phyloP scores from a whole-genome alignment of 345 rosid species.

The Psidium friedrichsthalianum region DNA sequence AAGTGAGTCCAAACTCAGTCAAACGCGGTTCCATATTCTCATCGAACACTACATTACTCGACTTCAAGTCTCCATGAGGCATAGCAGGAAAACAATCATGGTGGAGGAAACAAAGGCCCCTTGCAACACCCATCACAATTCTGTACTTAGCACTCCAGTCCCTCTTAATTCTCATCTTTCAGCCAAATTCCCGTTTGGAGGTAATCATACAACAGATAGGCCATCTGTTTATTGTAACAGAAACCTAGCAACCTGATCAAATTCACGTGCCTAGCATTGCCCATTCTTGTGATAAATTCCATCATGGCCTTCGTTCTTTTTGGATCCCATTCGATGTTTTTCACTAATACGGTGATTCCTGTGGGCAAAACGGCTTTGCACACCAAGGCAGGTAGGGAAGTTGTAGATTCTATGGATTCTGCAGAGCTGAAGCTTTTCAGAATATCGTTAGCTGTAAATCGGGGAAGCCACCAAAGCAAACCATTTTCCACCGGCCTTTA shows the following conservation, averaged over 20 bases:
- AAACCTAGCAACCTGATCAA: conserved; percentile 73
- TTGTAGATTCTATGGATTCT: conserved; percentile 27
- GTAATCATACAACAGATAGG: conserved; percentile 61
- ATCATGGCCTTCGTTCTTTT: conserved; percentile 22
- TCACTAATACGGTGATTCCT: conserved; percentile 72
- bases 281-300: conserved; percentile 42
- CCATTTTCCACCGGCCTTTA: conserved; percentile 70
- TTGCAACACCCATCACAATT: conserved; percentile 64
- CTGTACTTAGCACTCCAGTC: conserved; percentile 60
- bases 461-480: conserved; percentile 57
- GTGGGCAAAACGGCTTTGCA: conserved; percentile 76
- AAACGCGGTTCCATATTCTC: conserved; percentile 70
- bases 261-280: conserved; percentile 72
- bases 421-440: conserved; percentile 41
- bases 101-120: conserved; percentile 81
- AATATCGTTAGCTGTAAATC: conserved; percentile 63
- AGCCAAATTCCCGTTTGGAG: conserved; percentile 63
- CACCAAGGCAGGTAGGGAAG: conserved; percentile 25
- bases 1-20: conserved; percentile 58
- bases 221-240: conserved; percentile 63
- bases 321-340: conserved; percentile 46
- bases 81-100: conserved; percentile 80
- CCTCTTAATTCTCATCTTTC: conserved; percentile 39
- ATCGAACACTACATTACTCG: conserved; percentile 44
- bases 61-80: conserved; percentile 80